Evolutionary conservation across 2,329 filamentous ascomycete genomes (phyloP), one percentile per base, ranked within the genome.

Genomic region (Ophiostoma australiae): DNA sequence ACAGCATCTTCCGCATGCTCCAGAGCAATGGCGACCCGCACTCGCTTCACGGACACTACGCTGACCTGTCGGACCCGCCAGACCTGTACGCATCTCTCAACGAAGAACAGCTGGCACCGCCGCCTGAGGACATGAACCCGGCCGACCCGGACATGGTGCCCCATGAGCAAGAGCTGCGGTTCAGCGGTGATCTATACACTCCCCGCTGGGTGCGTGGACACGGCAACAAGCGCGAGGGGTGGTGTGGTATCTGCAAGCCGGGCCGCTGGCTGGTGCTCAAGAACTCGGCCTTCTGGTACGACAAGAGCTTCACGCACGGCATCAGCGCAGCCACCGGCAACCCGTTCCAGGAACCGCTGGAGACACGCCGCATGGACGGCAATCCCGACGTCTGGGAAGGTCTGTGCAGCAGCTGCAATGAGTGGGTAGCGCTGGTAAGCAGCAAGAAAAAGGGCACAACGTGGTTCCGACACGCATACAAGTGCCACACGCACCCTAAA

Each of bases 361-460:
- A 92, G 76, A 91, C 88, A 31, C 84, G 91, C 72, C 85, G 91
- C 68, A 92, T 91, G 82, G 91, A 93, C 77, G 90, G 90, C 55
- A 94, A 93, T 76, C 88, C 91, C 3, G 91, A 93, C 77, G 90
- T 93, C 3, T 93, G 90, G 90, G 91, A 94, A 77, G 91, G 90
- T 1, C 83, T 93, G 6, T 94, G 91, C 76, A 88, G 90, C 68
- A 90, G 88, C 77, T 94, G 91, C 80, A 90, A 89, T 74, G 90
- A 93, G 73, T 94, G 91, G 91, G 90, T 94, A 75, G 89, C 90
- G 15, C 82, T 94, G 48, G 90, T 93, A 61, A 94, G 90, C 81
- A 93, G 89, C 78, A 94, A 94, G 82, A 94, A 94, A 83, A 94
- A 94, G 82, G 91, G 91, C n/a, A 96, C 92, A 0, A 94, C 92